phyloP scores from a whole-genome alignment of 768 basidiomycete species.

The Floccularia luteovirens region DNA sequence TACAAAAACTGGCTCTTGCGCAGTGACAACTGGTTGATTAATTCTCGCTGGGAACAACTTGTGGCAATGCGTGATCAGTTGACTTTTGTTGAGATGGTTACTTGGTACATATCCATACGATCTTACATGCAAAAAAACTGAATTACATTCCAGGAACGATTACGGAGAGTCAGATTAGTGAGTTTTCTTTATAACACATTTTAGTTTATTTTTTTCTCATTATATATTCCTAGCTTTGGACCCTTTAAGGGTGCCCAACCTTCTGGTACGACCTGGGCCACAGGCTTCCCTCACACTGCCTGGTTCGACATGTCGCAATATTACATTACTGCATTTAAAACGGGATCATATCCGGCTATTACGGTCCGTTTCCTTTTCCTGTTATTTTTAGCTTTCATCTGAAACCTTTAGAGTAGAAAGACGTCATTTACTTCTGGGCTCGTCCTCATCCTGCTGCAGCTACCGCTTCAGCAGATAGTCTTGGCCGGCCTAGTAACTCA shows the following conservation, averaged over 20 bases:
- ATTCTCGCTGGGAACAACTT: slow-evolving; percentile 65
- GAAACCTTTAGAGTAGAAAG: slow-evolving; percentile 20
- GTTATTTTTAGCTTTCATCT: slow-evolving; percentile 4
- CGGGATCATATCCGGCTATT: slow-evolving; percentile 51
- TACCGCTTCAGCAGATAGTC: slow-evolving; percentile 29
- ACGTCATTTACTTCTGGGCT: slow-evolving; percentile 50
- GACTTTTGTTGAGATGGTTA: slow-evolving; percentile 59
- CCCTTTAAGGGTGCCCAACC: slow-evolving; percentile 48
- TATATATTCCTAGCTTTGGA: slow-evolving; percentile 36
- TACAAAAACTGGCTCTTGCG: slow-evolving; percentile 64
- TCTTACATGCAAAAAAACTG: background rate
- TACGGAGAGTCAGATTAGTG: slow-evolving; percentile 73
- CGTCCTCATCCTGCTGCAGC: slow-evolving; percentile 57
- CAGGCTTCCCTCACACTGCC: slow-evolving; percentile 37
- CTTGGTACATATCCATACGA: slow-evolving; percentile 35
- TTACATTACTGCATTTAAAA: slow-evolving; percentile 64
- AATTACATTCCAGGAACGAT: slow-evolving; percentile 44
- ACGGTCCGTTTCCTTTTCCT: slow-evolving; percentile 32
- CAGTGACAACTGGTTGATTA: slow-evolving; percentile 61
- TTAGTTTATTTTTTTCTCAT: background rate
- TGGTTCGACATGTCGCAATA: slow-evolving; percentile 61
- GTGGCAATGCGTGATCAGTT: slow-evolving; percentile 46
- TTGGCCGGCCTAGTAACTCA: slow-evolving; percentile 40
- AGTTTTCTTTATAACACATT: slow-evolving; percentile 6
- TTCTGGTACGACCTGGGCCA: slow-evolving; percentile 32